Conservation (phyloP, 2,329 filamentous ascomycete genomes). For the Chaetomium strumarium region DNA sequence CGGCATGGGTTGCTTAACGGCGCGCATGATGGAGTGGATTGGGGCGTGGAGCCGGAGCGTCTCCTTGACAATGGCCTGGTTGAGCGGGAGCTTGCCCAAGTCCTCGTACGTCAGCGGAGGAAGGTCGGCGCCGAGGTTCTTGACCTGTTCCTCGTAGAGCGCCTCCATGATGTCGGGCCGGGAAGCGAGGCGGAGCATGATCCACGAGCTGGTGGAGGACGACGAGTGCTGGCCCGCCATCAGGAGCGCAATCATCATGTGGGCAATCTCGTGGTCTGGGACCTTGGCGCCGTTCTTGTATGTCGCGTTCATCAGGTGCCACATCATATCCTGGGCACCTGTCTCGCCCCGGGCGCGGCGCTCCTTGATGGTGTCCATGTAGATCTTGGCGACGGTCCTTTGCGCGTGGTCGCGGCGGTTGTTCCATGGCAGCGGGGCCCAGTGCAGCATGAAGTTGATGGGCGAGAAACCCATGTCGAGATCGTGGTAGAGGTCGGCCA, state of each 20-base stretch:
- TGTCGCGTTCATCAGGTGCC: constrained; percentile 67
- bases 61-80: constrained; percentile 83
- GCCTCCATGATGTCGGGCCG: constrained; percentile 64
- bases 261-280: constrained; percentile 70
- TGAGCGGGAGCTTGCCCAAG: constrained; percentile 71
- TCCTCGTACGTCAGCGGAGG: constrained; percentile 71
- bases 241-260: constrained; percentile 81
- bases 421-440: constrained; percentile 73
- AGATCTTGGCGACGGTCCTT: constrained; percentile 69
- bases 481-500: constrained; percentile 73
- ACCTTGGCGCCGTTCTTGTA: constrained; percentile 69
- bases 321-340: constrained; percentile 64
- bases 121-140: constrained; percentile 66
- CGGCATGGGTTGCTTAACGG: constrained; percentile 81
- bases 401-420: constrained; percentile 65
- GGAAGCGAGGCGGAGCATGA: constrained; percentile 65
- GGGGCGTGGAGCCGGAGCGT: constrained; percentile 86
- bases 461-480: constrained; percentile 73
- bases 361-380: constrained; percentile 63
- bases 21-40: constrained; percentile 91
- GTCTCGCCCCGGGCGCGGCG: constrained; percentile 47
- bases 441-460: constrained; percentile 77
- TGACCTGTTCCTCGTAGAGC: constrained; percentile 70
- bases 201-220: constrained; percentile 71
- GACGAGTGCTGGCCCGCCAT: constrained; percentile 84